A percentile compares a stretch with the other conserved stretches of the same genome.
Conservation (phyloP, 768 basidiomycete species). For the Xanthoconium stramineum region DNA sequence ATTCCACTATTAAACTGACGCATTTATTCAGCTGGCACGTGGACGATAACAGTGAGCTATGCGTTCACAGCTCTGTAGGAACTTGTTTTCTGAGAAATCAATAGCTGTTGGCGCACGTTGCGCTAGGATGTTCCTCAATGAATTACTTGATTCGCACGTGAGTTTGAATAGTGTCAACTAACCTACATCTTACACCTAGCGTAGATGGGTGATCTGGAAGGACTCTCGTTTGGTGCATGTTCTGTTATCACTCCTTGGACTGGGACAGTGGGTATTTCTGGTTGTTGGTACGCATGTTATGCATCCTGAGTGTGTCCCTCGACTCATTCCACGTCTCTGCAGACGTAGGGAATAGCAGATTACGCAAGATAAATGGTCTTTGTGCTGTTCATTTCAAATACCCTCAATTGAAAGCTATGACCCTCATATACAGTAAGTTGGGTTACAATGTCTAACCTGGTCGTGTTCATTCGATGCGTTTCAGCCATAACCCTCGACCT, state of each 20-base stretch:
- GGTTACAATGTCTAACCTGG: background rate
- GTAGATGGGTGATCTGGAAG: constrained; percentile 27
- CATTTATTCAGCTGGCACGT: background rate
- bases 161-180: background rate
- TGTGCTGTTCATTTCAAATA: background rate
- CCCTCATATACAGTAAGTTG: constrained; percentile 16
- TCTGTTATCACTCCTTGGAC: constrained; percentile 9
- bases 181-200: background rate
- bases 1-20: background rate
- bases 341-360: background rate
- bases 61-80: too few species aligned
- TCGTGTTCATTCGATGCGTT: background rate
- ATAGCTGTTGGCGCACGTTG: background rate
- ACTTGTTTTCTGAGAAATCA: background rate
- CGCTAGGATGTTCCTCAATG: constrained; percentile 19
- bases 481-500: constrained; percentile 18
- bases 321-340: background rate
- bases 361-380: background rate
- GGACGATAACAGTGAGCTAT: constrained; percentile 6
- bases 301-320: background rate
- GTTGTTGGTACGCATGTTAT: background rate
- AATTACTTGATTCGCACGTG: constrained; percentile 27
- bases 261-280: constrained; percentile 22
- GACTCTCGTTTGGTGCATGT: constrained; percentile 4
- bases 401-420: background rate